These are phyloP conservation scores for Euclidium syriacum DNA, from an alignment of 345 rosid species.

Conservation along the genomic window DNA sequence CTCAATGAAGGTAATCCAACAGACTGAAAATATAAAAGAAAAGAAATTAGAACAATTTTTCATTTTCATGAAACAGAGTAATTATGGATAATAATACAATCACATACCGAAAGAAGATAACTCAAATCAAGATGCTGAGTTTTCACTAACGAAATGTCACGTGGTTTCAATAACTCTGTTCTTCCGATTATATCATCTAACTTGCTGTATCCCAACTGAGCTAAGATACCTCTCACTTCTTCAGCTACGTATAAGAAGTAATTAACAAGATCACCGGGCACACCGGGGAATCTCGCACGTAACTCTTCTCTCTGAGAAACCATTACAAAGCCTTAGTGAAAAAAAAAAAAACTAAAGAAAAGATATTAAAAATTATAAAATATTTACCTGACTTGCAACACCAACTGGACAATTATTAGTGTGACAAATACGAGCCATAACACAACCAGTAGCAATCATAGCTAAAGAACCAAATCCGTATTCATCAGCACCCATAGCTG, in stretches of 20 bases:
- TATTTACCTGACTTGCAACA: constrained; percentile 96
- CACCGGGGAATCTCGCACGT: constrained; percentile 98
- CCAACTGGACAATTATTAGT: constrained; percentile 99
- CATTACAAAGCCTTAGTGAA: neutral
- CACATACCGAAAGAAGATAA: constrained; percentile 62
- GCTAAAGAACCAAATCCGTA: constrained; percentile 98
- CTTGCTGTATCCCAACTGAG: constrained; percentile 82
- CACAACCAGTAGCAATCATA: constrained; percentile 99
- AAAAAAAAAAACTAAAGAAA: no score
- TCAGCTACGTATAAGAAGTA: constrained; percentile 94
- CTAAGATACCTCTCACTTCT: constrained; percentile 97
- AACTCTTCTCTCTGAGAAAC: constrained; percentile 85
- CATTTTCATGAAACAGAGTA: neutral
- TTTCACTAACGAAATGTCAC: constrained; percentile 91
- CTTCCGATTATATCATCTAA: constrained; percentile 89
- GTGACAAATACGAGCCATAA: constrained; percentile 99
- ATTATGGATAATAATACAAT: neutral
- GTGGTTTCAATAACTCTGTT: constrained; percentile 63
- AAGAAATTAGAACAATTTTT: neutral
- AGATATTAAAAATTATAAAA: no score
- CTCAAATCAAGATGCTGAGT: constrained; percentile 94
- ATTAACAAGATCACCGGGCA: constrained; percentile 98
- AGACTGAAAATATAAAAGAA: constrained; percentile 38
- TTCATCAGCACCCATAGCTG: constrained; percentile 98
- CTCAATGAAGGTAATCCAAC: constrained; percentile 82